Base-by-base conservation (phyloP, 164 flowering plant species). In the Amborella trichopoda region DNA sequence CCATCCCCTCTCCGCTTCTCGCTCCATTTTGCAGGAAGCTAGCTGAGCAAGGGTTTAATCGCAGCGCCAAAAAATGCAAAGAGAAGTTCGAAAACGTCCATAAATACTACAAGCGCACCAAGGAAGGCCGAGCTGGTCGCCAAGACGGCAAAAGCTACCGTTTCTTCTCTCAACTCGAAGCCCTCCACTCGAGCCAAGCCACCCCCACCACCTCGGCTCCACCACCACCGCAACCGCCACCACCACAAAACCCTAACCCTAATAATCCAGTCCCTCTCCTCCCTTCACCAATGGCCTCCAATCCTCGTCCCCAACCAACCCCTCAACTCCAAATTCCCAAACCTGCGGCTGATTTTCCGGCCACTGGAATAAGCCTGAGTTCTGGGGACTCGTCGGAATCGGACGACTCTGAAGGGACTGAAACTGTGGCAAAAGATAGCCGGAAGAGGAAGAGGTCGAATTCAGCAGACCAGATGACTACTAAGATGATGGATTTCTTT, bases 81-180 rank as follows among this genome's bases (percentile, higher is more conserved):
- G 85, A 78, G 56, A 80, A 80, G 53, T 80, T 80, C 49, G 87
- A 80, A 44, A 80, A 80, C 72, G 78, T 80, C 1, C 77, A 80
- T 54, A 80, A 80, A 49, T 80, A 80, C 58, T 76, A 80, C 69
- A 80, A 80, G 60, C 34, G 80, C 23, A 80, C 87, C 3, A 76
- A 76, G 43, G 87, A 80, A 55, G 73, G 80, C 2, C 56, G 80
- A 19, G 82, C 72, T 8, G 82, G 82, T 0, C 74, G 87, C 38
- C 87, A 80, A 52, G 82, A 76, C 56, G 87, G 87, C 28, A 80
- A 80, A 45, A 65, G 59, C 55, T 80, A 80, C 53, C 61, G 72
- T 24, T 80, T 72, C 45, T 80, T 74, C 66, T 60, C 42, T 16
- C 75, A 80, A 41, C 75, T 80, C 1, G 87, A 80, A 41, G 87